These are phyloP conservation scores for Staphylotrichum tortipilum DNA, from an alignment of 495 filamentous ascomycete genomes.

Conservation along the genomic window DNA sequence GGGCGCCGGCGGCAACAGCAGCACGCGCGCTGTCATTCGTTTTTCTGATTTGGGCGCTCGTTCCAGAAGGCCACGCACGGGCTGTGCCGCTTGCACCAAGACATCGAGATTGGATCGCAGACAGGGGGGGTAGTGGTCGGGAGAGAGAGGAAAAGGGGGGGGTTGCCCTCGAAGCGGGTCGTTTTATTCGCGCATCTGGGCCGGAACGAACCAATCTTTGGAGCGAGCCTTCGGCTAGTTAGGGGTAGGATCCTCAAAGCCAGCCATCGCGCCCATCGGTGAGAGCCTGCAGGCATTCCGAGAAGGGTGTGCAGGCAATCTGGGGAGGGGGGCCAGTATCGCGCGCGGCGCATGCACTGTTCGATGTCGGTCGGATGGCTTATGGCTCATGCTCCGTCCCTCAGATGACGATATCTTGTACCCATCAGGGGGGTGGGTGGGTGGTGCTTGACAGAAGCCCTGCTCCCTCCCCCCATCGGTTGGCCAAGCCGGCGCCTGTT, in stretches of 20 bases:
- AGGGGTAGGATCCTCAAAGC: too few species aligned
- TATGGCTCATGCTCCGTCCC: neutral
- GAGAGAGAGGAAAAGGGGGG: neutral
- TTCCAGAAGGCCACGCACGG: neutral
- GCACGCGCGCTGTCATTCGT: neutral
- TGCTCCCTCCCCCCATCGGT: neutral
- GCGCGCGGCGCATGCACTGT: too few species aligned
- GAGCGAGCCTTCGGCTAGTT: too few species aligned
- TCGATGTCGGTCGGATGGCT: too few species aligned
- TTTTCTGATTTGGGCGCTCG: neutral
- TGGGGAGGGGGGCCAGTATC: too few species aligned
- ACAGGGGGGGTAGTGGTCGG: neutral
- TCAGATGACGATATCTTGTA: neutral
- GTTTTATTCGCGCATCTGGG: too few species aligned
- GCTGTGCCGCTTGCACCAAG: neutral
- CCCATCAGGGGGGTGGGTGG: neutral
- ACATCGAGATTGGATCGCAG: constrained; percentile 1
- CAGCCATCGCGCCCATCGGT: too few species aligned
- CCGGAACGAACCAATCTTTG: too few species aligned
- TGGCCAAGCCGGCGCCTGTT: constrained; percentile 3
- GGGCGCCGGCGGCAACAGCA: too few species aligned
- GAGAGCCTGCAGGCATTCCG: neutral
- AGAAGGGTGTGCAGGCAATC: neutral
- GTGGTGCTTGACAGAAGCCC: neutral
- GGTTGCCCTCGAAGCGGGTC: too few species aligned